phyloP scores from a whole-genome alignment of 2,329 filamentous ascomycete species.

The Colletotrichum sp. region DNA sequence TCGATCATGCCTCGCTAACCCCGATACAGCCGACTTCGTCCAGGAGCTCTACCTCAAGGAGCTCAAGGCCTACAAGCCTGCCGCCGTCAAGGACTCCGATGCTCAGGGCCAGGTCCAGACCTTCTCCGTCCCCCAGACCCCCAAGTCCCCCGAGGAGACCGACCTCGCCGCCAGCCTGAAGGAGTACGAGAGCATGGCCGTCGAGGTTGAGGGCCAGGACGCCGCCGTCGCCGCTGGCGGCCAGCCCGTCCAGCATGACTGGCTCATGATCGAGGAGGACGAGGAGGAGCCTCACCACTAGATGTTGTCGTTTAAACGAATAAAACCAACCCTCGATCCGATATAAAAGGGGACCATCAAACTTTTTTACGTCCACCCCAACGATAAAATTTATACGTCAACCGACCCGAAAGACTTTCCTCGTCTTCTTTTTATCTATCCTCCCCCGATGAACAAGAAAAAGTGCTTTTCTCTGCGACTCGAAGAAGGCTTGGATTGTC shows the following conservation, averaged over 20 bases:
- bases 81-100: constrained; percentile 83
- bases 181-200: constrained; percentile 91
- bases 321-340: neutral
- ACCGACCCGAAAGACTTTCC: neutral
- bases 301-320: constrained; percentile 20
- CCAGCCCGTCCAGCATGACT: constrained; percentile 67
- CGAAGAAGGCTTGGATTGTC: neutral
- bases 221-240: constrained; percentile 64
- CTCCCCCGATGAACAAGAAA: neutral
- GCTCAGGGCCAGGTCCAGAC: constrained; percentile 89
- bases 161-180: constrained; percentile 91
- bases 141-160: constrained; percentile 89
- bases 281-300: constrained; percentile 59
- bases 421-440: neutral
- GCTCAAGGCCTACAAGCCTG: constrained; percentile 92
- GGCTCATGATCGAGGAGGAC: constrained; percentile 83
- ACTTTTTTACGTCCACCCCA: neutral
- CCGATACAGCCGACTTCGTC: constrained; percentile 82
- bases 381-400: neutral
- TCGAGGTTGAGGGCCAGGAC: constrained; percentile 92
- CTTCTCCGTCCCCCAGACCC: constrained; percentile 81
- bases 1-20: neutral
- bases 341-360: neutral
- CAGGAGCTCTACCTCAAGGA: constrained; percentile 98
- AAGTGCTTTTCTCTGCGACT: constrained; percentile 8